A percentile compares a stretch with the other conserved stretches of the same genome.
phyloP scores from a whole-genome alignment of 805 yeast genomes.

The Candida adriatica region DNA sequence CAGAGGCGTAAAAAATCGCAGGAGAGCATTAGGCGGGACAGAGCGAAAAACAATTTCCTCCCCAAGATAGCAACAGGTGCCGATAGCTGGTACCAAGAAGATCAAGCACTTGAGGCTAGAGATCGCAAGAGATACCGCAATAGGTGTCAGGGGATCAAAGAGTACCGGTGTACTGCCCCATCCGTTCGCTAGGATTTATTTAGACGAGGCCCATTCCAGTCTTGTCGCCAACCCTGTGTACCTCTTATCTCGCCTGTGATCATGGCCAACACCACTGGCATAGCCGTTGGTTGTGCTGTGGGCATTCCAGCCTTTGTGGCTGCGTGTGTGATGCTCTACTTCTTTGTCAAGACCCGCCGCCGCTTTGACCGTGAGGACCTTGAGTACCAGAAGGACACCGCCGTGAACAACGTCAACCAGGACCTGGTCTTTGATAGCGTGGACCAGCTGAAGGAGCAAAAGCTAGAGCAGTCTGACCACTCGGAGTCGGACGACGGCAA shows the following conservation, averaged over 20 bases:
- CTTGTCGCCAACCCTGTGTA: neutral
- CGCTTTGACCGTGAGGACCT: constrained; percentile 32
- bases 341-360: constrained; percentile 33
- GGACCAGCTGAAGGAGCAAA: constrained; percentile 18
- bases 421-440: constrained; percentile 27
- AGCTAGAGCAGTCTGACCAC: constrained; percentile 7
- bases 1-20: no score
- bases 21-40: no score
- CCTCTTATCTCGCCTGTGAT: neutral
- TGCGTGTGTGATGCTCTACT: constrained; percentile 26
- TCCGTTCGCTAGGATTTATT: no score
- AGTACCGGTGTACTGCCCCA: no score
- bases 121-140: no score
- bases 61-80: no score
- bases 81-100: no score
- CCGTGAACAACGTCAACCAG: constrained; percentile 30
- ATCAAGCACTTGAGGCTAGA: no score
- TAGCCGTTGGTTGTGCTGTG: constrained; percentile 47
- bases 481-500: constrained; percentile 1
- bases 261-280: constrained; percentile 17
- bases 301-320: constrained; percentile 43
- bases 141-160: no score
- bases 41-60: no score
- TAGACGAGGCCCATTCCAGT: no score
- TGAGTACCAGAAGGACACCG: constrained; percentile 24